Evolutionary conservation across 768 basidiomycete species (phyloP), one percentile per base, ranked within the genome.

Genomic region (Boletellus emodensis): DNA sequence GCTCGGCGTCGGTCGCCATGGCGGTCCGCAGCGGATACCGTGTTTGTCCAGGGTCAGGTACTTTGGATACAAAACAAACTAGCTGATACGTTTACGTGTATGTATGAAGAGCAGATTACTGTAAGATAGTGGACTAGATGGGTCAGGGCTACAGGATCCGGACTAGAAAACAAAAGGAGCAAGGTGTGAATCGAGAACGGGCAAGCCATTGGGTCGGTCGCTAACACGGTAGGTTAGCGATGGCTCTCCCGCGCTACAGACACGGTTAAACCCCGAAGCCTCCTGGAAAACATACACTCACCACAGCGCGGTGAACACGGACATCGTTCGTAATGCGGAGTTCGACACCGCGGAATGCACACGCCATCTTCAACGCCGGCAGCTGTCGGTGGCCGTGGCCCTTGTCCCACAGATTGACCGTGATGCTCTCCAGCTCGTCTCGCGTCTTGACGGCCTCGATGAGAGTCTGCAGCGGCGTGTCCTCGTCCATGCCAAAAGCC

Each of bases 261-360:
- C 26, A 52, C 22, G 36, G 48, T 59, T 53, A 49, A 50, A 49
- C 6, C 61, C 47, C 47, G 56, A 54, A 47, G 30, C 18, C 5
- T 40, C 44, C 45, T 39, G 47, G 40, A 46, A 44, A 33, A 54
- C 46, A 54, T 33, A 39, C 49, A 72, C 81, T 62, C 61, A 84
- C 81, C 50, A 73, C 63, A 39, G 70, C 59, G 44, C 86, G 79
- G 65, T 84, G 83, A 49, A 64, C 64, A 51, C 70, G 66, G 37
- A 86, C 69, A 58, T 84, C 78, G 41, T 64, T 66, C 26, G 78
- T 78, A 33, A 81, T 65, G 46, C 67, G 65, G 56, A 87, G 63
- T 26, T 77, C 76, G 40, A 87, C 72, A 41, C 85, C 85, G 52
- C 74, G 73, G 58, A 74, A 73, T 14, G 82, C 83, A 64, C 87